These are phyloP conservation scores for Cercospora beticola DNA, from an alignment of 2,329 filamentous ascomycete species.

Conservation along the genomic window DNA sequence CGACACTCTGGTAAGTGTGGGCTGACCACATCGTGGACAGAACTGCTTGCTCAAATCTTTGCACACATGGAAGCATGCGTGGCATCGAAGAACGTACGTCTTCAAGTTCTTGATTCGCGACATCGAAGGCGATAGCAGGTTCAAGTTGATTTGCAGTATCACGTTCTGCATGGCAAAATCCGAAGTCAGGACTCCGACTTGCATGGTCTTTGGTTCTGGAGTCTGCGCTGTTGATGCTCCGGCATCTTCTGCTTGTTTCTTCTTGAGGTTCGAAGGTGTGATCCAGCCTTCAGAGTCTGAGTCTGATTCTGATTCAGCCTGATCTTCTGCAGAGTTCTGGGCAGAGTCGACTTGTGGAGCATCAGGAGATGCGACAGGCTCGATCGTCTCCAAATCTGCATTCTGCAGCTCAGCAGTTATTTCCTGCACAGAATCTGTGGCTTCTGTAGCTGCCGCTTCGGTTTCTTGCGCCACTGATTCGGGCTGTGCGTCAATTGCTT, in stretches of 20 bases:
- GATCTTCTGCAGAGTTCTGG: slow-evolving; percentile 30
- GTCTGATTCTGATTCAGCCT: slow-evolving; percentile 49
- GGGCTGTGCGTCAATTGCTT: background rate
- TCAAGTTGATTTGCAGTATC: slow-evolving; percentile 88
- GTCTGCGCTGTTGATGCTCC: slow-evolving; percentile 45
- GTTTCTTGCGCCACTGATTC: background rate
- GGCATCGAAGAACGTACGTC: slow-evolving; percentile 87
- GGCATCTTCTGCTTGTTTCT: slow-evolving; percentile 71
- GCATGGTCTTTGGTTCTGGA: slow-evolving; percentile 64
- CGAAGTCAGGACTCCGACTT: slow-evolving; percentile 88
- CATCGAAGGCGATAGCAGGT: slow-evolving; percentile 76
- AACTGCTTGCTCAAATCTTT: slow-evolving; percentile 88
- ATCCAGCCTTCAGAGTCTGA: slow-evolving; percentile 79
- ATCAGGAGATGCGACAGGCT: slow-evolving; percentile 21
- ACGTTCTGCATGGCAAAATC: slow-evolving; percentile 99
- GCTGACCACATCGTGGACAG: slow-evolving; percentile 85
- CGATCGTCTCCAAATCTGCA: slow-evolving; percentile 21
- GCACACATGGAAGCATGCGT: slow-evolving; percentile 84
- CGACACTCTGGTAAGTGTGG: slow-evolving; percentile 78
- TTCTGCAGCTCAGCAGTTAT: slow-evolving; percentile 19
- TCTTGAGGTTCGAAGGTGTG: slow-evolving; percentile 85
- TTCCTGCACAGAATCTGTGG: slow-evolving; percentile 7
- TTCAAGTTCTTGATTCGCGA: slow-evolving; percentile 80
- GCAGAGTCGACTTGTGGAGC: slow-evolving; percentile 31
- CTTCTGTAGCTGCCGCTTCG: background rate